Evolutionary conservation across 2,329 filamentous ascomycete species (phyloP).

Genomic region (Bertia moriformis): DNA sequence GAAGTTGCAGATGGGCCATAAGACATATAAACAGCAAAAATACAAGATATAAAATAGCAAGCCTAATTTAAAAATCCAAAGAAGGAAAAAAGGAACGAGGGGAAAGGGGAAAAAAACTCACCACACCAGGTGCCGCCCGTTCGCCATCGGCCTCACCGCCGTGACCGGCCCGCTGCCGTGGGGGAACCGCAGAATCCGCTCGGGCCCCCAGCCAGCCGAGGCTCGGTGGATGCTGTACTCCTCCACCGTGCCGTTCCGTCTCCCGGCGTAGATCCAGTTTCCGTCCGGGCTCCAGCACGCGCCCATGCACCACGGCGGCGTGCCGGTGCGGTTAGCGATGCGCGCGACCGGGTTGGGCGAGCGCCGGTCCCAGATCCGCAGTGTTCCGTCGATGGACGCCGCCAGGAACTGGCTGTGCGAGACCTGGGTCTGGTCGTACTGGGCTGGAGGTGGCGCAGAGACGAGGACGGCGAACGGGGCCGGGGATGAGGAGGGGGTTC

Average conservation of each 20-base stretch:
- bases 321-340: slow-evolving; percentile 58
- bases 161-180: slow-evolving; percentile 79
- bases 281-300: slow-evolving; percentile 93
- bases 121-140: slow-evolving; percentile 83
- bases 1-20: too few species aligned
- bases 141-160: slow-evolving; percentile 78
- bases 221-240: slow-evolving; percentile 80
- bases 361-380: slow-evolving; percentile 87
- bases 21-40: slow-evolving; percentile 2
- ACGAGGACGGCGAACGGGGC: slow-evolving; percentile 14
- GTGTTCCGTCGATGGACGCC: slow-evolving; percentile 70
- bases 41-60: slow-evolving; percentile 3
- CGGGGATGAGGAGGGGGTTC: too few species aligned
- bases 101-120: slow-evolving; percentile 22
- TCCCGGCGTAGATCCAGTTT: slow-evolving; percentile 84
- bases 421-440: slow-evolving; percentile 38
- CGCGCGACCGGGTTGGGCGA: slow-evolving; percentile 63
- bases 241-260: slow-evolving; percentile 83
- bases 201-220: slow-evolving; percentile 52
- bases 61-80: slow-evolving; percentile 1
- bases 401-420: slow-evolving; percentile 75
- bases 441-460: slow-evolving; percentile 12
- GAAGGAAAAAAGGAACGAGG: slow-evolving; percentile 3
- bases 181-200: slow-evolving; percentile 74
- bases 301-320: slow-evolving; percentile 94